Base-by-base conservation (phyloP, 768 basidiomycete genomes). In the Hericium erinaceus region DNA sequence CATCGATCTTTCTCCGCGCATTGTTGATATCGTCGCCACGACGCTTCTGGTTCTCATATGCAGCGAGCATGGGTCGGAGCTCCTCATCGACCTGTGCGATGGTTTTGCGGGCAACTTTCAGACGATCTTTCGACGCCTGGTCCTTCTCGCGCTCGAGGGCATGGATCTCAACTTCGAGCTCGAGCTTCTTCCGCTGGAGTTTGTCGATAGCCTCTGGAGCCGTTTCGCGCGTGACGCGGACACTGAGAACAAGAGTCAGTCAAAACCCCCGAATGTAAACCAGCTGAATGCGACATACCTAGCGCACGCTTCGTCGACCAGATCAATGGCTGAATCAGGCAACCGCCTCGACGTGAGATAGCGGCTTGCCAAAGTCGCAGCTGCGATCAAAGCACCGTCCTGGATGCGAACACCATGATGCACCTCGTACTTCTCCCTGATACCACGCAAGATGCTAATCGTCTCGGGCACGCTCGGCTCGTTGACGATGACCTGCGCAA, bases 131-230 rank as follows among this genome's bases (percentile, higher is more conserved):
- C 65, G 90, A 93, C 4, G 90, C 89, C 4, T 81, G 68, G 59
- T 97, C 94, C 69, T 92, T 95, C 70, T 97, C 94, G 50, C 93
- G 82, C 68, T 94, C 90, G 54, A 98, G 74, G 10, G 95, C 95
- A 68, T 97, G 94, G 20, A 97, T 89, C 68, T 97, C 95, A 18
- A 98, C 85, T 66, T 98, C 90, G 28, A 98, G 79, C 67, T 95
- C 91, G 37, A 98, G 80, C 69, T 90, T 93, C 54, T 79, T 80
- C 18, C 94, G 84, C 67, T 95, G 91, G 16, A 98, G 78, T 62
- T 86, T 85, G 73, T 98, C 95, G 65, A 98, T 89, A 3, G 80
- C 87, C 72, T 98, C 95, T 0, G 95, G 95, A 58, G 89, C 83
- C 0, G 94, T 98, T 74, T 99, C 95, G 46, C 92, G 85, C 26